Conservation (phyloP, 78 protist species). For the Speleostelium caveatum region DNA sequence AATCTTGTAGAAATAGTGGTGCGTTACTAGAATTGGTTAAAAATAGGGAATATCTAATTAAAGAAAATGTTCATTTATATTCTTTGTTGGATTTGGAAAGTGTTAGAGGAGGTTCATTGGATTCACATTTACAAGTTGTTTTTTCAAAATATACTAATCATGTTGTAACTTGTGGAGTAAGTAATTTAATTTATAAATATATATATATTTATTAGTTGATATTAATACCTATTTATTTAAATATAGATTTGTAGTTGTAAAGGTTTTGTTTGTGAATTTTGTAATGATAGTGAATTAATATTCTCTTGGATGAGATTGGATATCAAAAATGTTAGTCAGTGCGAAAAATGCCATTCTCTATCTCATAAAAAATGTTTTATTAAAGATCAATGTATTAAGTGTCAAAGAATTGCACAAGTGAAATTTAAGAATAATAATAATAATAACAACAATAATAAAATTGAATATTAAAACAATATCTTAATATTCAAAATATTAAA, state of each 20-base stretch:
- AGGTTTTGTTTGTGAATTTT: conserved; percentile 73
- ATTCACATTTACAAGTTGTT: not conserved
- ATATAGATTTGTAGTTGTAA: conserved; percentile 71
- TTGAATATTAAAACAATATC: too few relatives aligned
- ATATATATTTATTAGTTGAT: not conserved
- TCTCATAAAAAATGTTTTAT: conserved; percentile 32
- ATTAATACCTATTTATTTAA: not conserved
- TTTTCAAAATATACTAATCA: conserved; percentile 49
- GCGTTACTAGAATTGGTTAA: not conserved
- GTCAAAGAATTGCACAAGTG: conserved; percentile 29
- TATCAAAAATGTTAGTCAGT: conserved; percentile 11
- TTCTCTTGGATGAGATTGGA: conserved; percentile 79
- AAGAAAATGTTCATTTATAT: conserved; percentile 49
- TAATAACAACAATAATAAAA: not conserved
- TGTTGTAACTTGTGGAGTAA: conserved; percentile 52
- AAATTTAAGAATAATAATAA: too few relatives aligned
- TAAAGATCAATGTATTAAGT: conserved; percentile 54
- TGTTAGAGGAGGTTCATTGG: conserved; percentile 1
- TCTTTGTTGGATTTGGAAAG: conserved; percentile 48
- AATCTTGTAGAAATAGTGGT: conserved; percentile 56
- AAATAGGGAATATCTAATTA: conserved; percentile 21
- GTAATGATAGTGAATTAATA: conserved; percentile 41
- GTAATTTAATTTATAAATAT: not conserved
- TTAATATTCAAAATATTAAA: too few relatives aligned
- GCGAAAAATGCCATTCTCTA: conserved; percentile 47